A percentile compares a stretch with the other conserved stretches of the same genome.
These are phyloP conservation scores for Aspergillus sclerotioniger DNA, from an alignment of 495 filamentous ascomycete species.

Conservation along the genomic window DNA sequence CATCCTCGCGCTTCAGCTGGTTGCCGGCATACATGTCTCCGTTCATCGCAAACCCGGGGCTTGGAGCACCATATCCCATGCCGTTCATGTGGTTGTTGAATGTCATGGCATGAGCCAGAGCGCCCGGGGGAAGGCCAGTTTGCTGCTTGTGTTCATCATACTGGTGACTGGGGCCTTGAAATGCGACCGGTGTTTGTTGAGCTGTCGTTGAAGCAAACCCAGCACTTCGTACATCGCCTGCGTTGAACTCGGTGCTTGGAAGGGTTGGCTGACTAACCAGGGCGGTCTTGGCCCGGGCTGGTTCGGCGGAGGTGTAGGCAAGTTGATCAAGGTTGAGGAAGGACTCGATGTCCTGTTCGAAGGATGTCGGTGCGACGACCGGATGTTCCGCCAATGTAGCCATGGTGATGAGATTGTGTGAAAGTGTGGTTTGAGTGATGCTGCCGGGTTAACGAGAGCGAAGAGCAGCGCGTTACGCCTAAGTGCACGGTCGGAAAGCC, in stretches of 20 bases:
- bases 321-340: conserved; percentile 53
- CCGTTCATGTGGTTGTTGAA: conserved; percentile 60
- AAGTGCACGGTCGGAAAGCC: neutral
- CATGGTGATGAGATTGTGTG: conserved; percentile 27
- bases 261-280: conserved; percentile 39
- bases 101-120: conserved; percentile 65
- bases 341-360: conserved; percentile 49
- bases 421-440: conserved; percentile 3
- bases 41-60: conserved; percentile 44
- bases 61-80: conserved; percentile 52
- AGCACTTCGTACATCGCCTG: conserved; percentile 38
- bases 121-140: conserved; percentile 80
- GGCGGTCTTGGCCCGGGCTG: conserved; percentile 39
- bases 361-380: conserved; percentile 32
- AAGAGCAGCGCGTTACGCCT: neutral
- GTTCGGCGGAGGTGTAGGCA: conserved; percentile 41
- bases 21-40: conserved; percentile 43
- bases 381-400: conserved; percentile 45
- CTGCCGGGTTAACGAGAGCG: conserved; percentile 7
- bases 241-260: conserved; percentile 36
- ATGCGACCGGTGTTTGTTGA: conserved; percentile 51
- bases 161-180: conserved; percentile 82
- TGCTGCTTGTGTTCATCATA: conserved; percentile 92
- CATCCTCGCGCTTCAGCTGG: conserved; percentile 53
- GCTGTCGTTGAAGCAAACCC: conserved; percentile 36